phyloP scores from a whole-genome alignment of 495 filamentous ascomycete genomes.

The Penicillium cinerascens region DNA sequence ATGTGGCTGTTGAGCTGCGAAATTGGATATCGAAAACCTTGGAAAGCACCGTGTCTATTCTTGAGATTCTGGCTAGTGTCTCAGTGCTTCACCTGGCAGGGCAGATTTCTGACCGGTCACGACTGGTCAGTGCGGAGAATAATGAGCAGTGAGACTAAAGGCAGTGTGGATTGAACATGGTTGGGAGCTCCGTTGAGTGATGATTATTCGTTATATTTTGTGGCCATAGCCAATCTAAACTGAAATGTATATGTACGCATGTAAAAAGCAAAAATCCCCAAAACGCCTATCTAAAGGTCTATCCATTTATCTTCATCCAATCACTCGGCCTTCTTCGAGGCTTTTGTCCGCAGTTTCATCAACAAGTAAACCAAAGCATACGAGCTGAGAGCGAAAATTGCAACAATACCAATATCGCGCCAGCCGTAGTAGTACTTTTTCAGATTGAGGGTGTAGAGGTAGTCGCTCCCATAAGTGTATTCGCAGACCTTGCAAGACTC shows the following conservation, averaged over 20 bases:
- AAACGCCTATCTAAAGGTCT: not conserved
- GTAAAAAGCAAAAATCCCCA: not conserved
- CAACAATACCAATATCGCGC: conserved; percentile 43
- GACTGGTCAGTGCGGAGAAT: not conserved
- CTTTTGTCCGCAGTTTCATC: conserved; percentile 46
- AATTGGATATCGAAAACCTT: conserved; percentile 33
- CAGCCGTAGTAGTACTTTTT: conserved; percentile 42
- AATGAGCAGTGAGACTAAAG: not conserved
- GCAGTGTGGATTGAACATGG: no score
- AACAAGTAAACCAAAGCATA: conserved; percentile 47
- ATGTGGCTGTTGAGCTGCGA: conserved; percentile 46
- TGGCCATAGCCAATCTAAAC: not conserved
- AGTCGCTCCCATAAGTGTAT: conserved; percentile 37
- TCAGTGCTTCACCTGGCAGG: conserved; percentile 20
- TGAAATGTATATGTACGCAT: not conserved
- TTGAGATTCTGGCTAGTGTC: conserved; percentile 25
- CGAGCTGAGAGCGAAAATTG: conserved; percentile 42
- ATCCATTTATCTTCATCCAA: not conserved
- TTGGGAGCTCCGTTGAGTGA: no score
- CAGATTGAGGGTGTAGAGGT: conserved; percentile 36
- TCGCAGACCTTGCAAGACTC: conserved; percentile 58
- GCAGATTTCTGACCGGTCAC: conserved; percentile 17
- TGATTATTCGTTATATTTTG: no score
- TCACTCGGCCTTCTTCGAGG: conserved; percentile 39
- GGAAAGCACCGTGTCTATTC: conserved; percentile 19